These are phyloP conservation scores for Aspergillus fumigatiaffinis DNA, from an alignment of 2,329 filamentous ascomycete genomes.

Conservation along the genomic window DNA sequence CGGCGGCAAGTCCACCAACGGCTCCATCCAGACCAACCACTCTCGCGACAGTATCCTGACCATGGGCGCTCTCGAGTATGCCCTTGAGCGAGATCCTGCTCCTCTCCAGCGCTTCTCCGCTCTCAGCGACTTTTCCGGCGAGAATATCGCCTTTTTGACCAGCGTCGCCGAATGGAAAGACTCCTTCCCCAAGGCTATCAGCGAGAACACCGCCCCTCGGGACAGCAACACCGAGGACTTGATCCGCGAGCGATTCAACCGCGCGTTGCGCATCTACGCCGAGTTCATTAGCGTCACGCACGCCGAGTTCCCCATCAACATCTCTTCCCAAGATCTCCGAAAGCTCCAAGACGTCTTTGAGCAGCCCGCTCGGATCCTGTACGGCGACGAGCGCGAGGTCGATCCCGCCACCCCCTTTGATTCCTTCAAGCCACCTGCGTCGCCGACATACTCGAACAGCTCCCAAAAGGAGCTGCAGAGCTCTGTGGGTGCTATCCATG, in stretches of 20 bases:
- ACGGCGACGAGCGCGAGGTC: slow-evolving; percentile 39
- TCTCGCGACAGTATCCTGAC: slow-evolving; percentile 51
- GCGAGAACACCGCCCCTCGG: slow-evolving; percentile 13
- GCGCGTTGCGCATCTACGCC: slow-evolving; percentile 59
- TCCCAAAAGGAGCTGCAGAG: slow-evolving; percentile 20
- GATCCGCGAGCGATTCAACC: slow-evolving; percentile 53
- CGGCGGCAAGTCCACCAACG: slow-evolving; percentile 27
- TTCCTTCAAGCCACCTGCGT: slow-evolving; percentile 18
- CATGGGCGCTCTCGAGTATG: slow-evolving; percentile 60
- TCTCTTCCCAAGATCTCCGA: slow-evolving; percentile 55
- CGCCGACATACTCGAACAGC: slow-evolving; percentile 15
- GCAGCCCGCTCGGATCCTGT: slow-evolving; percentile 41
- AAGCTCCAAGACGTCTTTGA: slow-evolving; percentile 57
- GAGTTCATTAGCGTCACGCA: slow-evolving; percentile 58
- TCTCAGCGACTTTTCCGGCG: slow-evolving; percentile 63
- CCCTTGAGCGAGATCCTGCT: slow-evolving; percentile 54
- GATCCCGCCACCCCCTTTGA: slow-evolving; percentile 41
- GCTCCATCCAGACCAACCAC: slow-evolving; percentile 35
- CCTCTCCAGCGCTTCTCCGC: slow-evolving; percentile 63
- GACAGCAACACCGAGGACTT: slow-evolving; percentile 23
- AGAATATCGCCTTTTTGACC: slow-evolving; percentile 66
- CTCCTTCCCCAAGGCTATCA: slow-evolving; percentile 19
- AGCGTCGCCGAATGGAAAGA: slow-evolving; percentile 56
- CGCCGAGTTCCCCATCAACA: slow-evolving; percentile 65
- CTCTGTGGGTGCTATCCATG: slow-evolving; percentile 17